Base-by-base conservation (phyloP, 2,329 filamentous ascomycete genomes). In the Trichoderma sp. region DNA sequence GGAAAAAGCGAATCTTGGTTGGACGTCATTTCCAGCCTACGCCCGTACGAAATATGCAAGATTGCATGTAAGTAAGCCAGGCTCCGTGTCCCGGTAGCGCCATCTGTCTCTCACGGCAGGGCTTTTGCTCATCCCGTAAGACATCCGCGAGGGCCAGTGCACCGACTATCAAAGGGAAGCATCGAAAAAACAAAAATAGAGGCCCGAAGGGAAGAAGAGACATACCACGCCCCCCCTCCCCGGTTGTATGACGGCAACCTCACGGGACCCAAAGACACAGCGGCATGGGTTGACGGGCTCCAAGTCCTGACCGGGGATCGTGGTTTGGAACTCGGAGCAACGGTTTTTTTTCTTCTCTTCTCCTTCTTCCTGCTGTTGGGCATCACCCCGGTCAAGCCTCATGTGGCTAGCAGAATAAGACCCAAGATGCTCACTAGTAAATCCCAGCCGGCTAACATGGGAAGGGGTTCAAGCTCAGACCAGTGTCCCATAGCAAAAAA, bases 251-350 rank as follows among this genome's bases (percentile, higher is more conserved):
- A 59, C 43, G 40, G 47, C 55, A 49, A 52, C 55, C 63, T 67
- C 63, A 67, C 63, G 63, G 63, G 63, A 67, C 55, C 63, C 49
- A 27, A 55, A 59, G 63, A 67, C 63, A 67, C 63, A 43, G 63
- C 63, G 58, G 63, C 63, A 67, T 58, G 63, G 63, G 55, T 67
- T 67, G 40, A 58, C 7, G 29, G 40, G 24, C 47, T 63, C 37
- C 55, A 52, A 24, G 21, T 35, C 37, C 27, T 65, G 62, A 65
- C 62, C 62, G 27, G 62, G 62, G 62, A 65, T 35, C 47, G 62
- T 56, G 61, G 53, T 64, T 24, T 55, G n/a, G 7, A 35, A 33
- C 29, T 21, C 40, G 24, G 52, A 56, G 43, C 19, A 33, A 65
- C 47, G 53, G 47, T 3, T 27, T 64, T 49, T 13, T 35, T 66